Evolutionary conservation across 805 yeast species (phyloP).

Genomic region (Kuraishia capsulata): DNA sequence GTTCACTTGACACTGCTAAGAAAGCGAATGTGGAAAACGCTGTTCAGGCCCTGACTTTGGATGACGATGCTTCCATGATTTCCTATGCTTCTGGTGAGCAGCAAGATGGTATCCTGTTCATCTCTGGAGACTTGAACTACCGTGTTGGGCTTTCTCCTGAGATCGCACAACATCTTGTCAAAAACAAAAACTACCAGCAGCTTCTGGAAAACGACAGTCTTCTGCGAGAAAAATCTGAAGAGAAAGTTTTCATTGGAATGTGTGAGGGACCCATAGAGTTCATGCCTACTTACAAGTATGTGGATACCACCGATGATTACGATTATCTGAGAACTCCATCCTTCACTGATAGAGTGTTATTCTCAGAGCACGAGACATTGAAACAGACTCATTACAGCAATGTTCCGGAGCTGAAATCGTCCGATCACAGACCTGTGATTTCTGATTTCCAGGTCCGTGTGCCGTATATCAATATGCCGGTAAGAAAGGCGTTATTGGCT

Average conservation of each 20-base stretch:
- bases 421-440: constrained; percentile 52
- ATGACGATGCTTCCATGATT: background rate
- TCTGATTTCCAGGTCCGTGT: constrained; percentile 23
- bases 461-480: constrained; percentile 26
- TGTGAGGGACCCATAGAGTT: constrained; percentile 37
- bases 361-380: constrained; percentile 16
- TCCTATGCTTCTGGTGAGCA: background rate
- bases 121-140: constrained; percentile 42
- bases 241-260: constrained; percentile 32
- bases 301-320: constrained; percentile 12
- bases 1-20: background rate
- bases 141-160: constrained; percentile 14
- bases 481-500: constrained; percentile 24
- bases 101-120: constrained; percentile 18
- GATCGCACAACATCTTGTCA: constrained; percentile 8
- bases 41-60: background rate
- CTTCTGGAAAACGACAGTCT: constrained; percentile 37
- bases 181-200: constrained; percentile 19
- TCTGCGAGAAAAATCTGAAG: constrained; percentile 20
- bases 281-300: constrained; percentile 46
- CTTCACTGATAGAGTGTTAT: constrained; percentile 50
- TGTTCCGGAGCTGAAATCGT: constrained; percentile 18
- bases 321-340: constrained; percentile 38
- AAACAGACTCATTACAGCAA: constrained; percentile 11
- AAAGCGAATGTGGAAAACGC: background rate